Evolutionary conservation across 129 eudicot genomes (phyloP).

Genomic region (Artemisia annua): DNA sequence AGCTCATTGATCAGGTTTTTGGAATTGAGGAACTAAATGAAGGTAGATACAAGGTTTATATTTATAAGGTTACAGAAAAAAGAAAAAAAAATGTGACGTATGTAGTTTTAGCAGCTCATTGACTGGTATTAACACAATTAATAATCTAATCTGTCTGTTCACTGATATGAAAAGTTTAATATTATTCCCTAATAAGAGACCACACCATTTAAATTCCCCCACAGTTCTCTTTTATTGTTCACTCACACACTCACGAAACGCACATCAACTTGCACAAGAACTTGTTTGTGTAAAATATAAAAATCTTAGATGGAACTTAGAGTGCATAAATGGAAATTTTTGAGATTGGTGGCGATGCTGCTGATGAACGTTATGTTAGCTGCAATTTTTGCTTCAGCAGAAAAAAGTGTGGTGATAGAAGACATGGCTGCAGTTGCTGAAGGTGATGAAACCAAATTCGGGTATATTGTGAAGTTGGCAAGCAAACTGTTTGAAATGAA

Average conservation of each 20-base stretch:
- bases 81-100: neutral
- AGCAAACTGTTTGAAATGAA: constrained; percentile 59
- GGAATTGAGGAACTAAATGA: neutral
- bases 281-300: neutral
- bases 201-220: constrained; percentile 25
- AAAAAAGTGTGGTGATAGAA: constrained; percentile 41
- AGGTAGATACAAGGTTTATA: neutral
- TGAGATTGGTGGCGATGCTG: constrained; percentile 37
- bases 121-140: neutral
- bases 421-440: constrained; percentile 11
- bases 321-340: constrained; percentile 42
- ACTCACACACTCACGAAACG: constrained; percentile 6
- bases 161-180: neutral
- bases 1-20: neutral
- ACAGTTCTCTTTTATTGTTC: constrained; percentile 13
- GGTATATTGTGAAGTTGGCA: constrained; percentile 29
- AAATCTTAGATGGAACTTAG: constrained; percentile 38
- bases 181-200: constrained; percentile 8
- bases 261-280: neutral
- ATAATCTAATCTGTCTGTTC: neutral
- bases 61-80: neutral
- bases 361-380: constrained; percentile 51
- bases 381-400: constrained; percentile 66
- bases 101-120: constrained; percentile 3
- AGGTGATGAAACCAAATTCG: constrained; percentile 31